phyloP scores from a whole-genome alignment of 306 rosid genomes.

The Crotalaria pallida region DNA sequence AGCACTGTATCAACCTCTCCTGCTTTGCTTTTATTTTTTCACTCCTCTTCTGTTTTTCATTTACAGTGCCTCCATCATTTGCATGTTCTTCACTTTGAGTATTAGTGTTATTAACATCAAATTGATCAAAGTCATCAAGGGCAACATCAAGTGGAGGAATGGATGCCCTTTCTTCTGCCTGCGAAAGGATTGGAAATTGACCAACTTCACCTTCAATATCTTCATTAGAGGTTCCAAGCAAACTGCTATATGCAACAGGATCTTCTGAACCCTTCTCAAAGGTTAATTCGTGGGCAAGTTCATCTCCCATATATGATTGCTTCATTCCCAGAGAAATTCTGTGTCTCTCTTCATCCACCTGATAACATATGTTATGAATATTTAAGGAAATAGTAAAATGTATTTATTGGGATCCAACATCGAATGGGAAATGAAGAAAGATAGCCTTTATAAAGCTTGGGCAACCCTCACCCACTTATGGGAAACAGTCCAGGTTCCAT shows the following conservation, averaged over 20 bases:
- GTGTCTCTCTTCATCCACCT: conserved; percentile 72
- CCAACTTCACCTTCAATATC: conserved; percentile 37
- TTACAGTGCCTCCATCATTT: conserved; percentile 22
- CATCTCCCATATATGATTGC: conserved; percentile 42
- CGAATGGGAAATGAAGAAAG: too few relatives aligned
- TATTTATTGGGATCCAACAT: too few relatives aligned
- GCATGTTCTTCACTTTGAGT: conserved; percentile 37
- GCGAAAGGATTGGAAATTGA: conserved; percentile 42
- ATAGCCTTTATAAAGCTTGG: too few relatives aligned
- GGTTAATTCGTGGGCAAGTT: conserved; percentile 18
- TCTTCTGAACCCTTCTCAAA: conserved; percentile 42
- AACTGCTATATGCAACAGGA: conserved; percentile 28
- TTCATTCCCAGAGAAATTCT: conserved; percentile 94
- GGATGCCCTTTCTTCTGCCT: conserved; percentile 65
- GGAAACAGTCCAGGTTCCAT: too few relatives aligned
- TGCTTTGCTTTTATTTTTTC: conserved; percentile 61
- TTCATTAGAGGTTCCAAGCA: conserved; percentile 27
- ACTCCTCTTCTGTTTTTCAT: conserved; percentile 54
- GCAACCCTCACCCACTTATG: too few relatives aligned
- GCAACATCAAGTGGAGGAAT: conserved; percentile 81
- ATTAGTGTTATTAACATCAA: conserved; percentile 25
- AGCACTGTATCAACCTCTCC: conserved; percentile 52
- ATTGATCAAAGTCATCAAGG: conserved; percentile 61
- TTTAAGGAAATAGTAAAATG: neutral
- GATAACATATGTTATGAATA: conserved; percentile 14